Evolutionary conservation across 768 basidiomycete genomes (phyloP).

Genomic region (Gautieria morchelliformis): DNA sequence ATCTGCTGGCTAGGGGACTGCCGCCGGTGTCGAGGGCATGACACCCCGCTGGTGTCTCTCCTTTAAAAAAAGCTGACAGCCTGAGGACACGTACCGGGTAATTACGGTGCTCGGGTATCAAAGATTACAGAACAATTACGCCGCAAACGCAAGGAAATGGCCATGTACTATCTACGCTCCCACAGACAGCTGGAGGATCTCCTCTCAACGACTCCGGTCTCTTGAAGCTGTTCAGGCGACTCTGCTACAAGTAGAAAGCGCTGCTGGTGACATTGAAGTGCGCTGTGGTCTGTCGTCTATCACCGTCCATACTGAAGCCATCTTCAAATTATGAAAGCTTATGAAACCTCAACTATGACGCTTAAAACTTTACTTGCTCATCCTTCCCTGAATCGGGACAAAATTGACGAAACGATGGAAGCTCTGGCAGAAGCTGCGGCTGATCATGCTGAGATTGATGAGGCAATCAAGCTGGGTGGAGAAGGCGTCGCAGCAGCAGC

Average conservation of each 20-base stretch:
- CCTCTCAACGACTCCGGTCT: slow-evolving; percentile 60
- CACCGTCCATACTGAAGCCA: neutral
- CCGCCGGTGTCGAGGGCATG: too few relatives aligned
- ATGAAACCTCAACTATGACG: slow-evolving; percentile 74
- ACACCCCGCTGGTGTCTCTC: too few relatives aligned
- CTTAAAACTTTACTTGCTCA: slow-evolving; percentile 68
- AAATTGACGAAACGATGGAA: slow-evolving; percentile 81
- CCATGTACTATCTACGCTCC: slow-evolving; percentile 68
- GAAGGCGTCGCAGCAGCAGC: slow-evolving; percentile 43
- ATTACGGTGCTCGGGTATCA: slow-evolving; percentile 31
- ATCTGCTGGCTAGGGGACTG: too few relatives aligned
- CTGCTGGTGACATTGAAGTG: slow-evolving; percentile 86
- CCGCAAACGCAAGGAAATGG: slow-evolving; percentile 62
- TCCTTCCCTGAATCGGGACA: slow-evolving; percentile 68
- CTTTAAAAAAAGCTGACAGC: too few relatives aligned
- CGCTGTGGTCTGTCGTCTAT: slow-evolving; percentile 11
- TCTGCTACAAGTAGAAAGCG: slow-evolving; percentile 72
- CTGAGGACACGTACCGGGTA: too few relatives aligned
- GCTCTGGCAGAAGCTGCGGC: slow-evolving; percentile 75
- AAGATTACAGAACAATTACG: slow-evolving; percentile 59
- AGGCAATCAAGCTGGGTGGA: slow-evolving; percentile 59
- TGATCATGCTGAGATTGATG: slow-evolving; percentile 75
- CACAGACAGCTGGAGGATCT: slow-evolving; percentile 76
- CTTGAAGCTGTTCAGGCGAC: slow-evolving; percentile 69
- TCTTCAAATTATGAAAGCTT: slow-evolving; percentile 75